These are phyloP conservation scores for Lolium perenne DNA, from an alignment of 176 grass and related monocot species.

Conservation along the genomic window DNA sequence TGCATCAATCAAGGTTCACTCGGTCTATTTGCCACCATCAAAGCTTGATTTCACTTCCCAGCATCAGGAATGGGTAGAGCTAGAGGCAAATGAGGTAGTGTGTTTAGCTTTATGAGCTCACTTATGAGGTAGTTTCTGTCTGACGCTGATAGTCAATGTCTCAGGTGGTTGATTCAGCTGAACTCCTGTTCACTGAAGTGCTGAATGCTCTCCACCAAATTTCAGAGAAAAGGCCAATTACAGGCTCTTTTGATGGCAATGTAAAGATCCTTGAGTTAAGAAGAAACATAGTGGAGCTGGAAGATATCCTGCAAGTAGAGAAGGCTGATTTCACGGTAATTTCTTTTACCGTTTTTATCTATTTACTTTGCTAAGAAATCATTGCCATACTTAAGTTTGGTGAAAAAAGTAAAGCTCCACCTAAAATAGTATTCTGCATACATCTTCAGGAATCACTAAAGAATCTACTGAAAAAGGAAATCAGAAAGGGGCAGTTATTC, in stretches of 20 bases:
- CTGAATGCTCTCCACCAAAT: conserved; percentile 70
- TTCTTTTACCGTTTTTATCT: conserved; percentile 49
- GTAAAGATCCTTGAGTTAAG: conserved; percentile 72
- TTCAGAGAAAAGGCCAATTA: conserved; percentile 65
- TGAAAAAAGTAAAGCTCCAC: conserved; percentile 10
- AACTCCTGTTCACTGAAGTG: conserved; percentile 81
- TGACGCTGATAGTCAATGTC: conserved; percentile 47
- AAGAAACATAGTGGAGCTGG: conserved; percentile 78
- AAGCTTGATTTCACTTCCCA: conserved; percentile 94
- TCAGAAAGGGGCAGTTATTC: conserved; percentile 56
- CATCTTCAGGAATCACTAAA: conserved; percentile 74
- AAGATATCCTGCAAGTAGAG: conserved; percentile 76
- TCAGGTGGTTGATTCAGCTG: conserved; percentile 67
- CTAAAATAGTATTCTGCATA: conserved; percentile 39
- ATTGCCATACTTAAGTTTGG: conserved; percentile 21
- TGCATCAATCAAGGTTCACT: conserved; percentile 86
- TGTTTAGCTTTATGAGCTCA: conserved; percentile 25
- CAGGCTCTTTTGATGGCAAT: conserved; percentile 80
- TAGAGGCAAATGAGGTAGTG: conserved; percentile 85
- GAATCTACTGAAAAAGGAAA: conserved; percentile 69
- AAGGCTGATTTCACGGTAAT: conserved; percentile 75
- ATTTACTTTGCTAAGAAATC: conserved; percentile 19
- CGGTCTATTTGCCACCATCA: conserved; percentile 89
- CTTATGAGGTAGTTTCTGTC: conserved; percentile 28
- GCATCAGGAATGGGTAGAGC: conserved; percentile 96